Conservation (phyloP, 139 green algal species). For the Yamagishiella unicocca region DNA sequence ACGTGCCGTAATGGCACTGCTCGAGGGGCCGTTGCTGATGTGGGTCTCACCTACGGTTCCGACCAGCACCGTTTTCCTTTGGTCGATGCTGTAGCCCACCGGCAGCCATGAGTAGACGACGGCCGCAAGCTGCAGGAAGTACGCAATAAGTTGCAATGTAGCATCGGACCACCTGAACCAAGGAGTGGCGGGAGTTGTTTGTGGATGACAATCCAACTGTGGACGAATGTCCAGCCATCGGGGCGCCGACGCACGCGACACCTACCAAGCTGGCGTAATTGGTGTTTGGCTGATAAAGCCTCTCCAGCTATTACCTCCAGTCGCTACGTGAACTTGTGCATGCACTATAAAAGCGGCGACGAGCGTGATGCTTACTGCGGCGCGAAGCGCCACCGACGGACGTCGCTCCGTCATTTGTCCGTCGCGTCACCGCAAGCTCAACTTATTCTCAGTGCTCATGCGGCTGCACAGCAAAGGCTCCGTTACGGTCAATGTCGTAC, state of each 20-base stretch:
- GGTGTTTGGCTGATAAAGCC: not conserved
- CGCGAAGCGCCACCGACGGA: not conserved
- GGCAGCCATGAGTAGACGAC: slow-evolving; percentile 9
- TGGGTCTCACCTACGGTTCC: not conserved
- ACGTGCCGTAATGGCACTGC: too few relatives aligned
- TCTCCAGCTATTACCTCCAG: slow-evolving; percentile 7
- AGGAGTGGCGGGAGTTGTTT: too few relatives aligned
- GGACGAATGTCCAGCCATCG: too few relatives aligned
- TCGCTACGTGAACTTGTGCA: not conserved
- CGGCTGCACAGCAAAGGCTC: too few relatives aligned
- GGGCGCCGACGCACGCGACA: not conserved
- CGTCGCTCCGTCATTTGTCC: not conserved
- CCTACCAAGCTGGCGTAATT: slow-evolving; percentile 33
- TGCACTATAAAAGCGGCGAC: not conserved
- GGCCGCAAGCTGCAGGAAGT: not conserved
- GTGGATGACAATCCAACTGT: too few relatives aligned
- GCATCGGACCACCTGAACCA: slow-evolving; percentile 21
- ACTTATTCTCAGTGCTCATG: too few relatives aligned
- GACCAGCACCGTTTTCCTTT: slow-evolving; percentile 16
- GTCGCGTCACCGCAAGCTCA: too few relatives aligned
- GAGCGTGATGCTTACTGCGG: not conserved
- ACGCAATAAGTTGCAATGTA: not conserved
- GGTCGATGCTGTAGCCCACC: slow-evolving; percentile 19
- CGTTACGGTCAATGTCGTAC: too few relatives aligned
- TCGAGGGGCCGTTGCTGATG: too few relatives aligned